A percentile compares a stretch with the other conserved stretches of the same genome.
Evolutionary conservation across 352 stramenopile species (phyloP).

Genomic region (Phytophthora melonis): DNA sequence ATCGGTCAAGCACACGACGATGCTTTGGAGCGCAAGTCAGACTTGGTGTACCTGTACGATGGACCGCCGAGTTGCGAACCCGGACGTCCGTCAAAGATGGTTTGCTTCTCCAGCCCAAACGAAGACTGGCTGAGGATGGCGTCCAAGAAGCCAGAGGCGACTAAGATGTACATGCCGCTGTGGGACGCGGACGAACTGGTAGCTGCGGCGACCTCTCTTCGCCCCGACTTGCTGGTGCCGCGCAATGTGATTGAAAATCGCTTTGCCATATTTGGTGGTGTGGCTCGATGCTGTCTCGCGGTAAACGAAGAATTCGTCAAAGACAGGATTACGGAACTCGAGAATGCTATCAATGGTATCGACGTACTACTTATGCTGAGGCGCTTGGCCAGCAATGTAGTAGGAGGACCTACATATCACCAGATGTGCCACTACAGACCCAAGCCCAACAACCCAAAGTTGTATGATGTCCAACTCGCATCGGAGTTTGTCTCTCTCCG

Average conservation of each 20-base stretch:
- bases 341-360: no score
- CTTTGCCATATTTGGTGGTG: slow-evolving; percentile 6
- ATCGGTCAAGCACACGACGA: neutral
- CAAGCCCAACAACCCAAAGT: neutral
- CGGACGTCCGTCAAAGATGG: neutral
- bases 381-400: neutral
- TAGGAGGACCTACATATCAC: neutral
- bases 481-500: slow-evolving; percentile 4
- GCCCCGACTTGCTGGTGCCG: neutral
- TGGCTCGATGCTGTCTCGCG: neutral
- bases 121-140: neutral
- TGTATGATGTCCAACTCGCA: neutral
- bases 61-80: neutral
- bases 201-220: neutral
- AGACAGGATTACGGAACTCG: no score
- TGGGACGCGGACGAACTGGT: slow-evolving; percentile 10
- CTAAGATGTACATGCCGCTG: slow-evolving; percentile 11
- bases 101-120: slow-evolving; percentile 14
- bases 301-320: no score
- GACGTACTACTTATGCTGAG: no score
- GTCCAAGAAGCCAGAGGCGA: neutral
- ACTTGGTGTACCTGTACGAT: slow-evolving; percentile 10
- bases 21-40: neutral
- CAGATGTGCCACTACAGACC: neutral
- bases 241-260: slow-evolving; percentile 1